Evolutionary conservation across 1,284 basidiomycete species (phyloP), one percentile per base, ranked within the genome.

Genomic region (Jaminaea rosea): DNA sequence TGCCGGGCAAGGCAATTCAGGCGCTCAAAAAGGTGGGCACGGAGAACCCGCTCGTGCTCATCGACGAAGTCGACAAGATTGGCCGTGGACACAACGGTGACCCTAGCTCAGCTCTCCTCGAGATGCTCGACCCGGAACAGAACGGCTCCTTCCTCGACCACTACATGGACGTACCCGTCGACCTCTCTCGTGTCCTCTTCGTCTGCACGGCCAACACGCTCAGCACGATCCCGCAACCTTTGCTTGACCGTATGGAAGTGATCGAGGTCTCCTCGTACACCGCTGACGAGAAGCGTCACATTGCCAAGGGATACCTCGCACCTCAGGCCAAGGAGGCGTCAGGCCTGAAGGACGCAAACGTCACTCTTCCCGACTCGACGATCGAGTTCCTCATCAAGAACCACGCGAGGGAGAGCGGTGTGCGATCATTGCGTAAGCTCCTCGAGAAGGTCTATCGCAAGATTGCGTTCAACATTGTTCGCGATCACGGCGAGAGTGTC

Each of bases 51-150:
- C 80, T 98, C 17, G 70, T 77, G 17, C 78, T 98, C 46, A 97
- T 98, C 60, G 93, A 98, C 69, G 93, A 99, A 75, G 88, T 99
- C 23, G 93, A 99, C 79, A 99, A 98, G 81, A 90, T 98, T 57
- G 90, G 90, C n/a, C 88, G 79, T 24, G 78, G 91, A 0, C 85
- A 88, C 72, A 94, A 96, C 66, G 93, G 93, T 2, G 94, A 99
- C 75, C 94, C 94, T 3, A 83, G 88, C 0, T 91, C 88, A 59
- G 93, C 93, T 0, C 75, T 98, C 48, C 78, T 98, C 41, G 93
- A 98, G 77, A 96, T 97, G 90, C 79, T 98, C 47, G 93, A 98
- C 75, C 93, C 93, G 0, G 93, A 98, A 75, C 93, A 98, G 78
- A 98, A 98, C 75, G 85, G 84, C 23, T 86, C 85, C 24, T 98